Evolutionary conservation across 164 flowering plant genomes (phyloP).

Genomic region (Santalum album): DNA sequence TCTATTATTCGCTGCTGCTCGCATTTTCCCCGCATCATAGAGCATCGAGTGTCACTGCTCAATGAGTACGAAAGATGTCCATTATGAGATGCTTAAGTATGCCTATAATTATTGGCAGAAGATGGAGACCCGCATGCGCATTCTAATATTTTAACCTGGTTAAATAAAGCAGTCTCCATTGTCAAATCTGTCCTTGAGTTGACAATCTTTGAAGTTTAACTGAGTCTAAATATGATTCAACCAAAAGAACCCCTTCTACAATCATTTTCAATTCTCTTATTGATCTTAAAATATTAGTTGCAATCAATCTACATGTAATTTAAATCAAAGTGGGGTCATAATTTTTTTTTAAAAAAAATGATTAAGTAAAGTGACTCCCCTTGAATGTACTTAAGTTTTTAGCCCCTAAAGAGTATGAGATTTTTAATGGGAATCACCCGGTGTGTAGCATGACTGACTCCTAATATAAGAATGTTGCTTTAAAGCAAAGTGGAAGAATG

Average conservation of each 20-base stretch:
- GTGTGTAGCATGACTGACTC: too few relatives aligned
- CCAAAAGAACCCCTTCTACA: conserved; percentile 14
- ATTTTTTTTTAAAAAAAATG: too few relatives aligned
- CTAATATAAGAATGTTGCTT: too few relatives aligned
- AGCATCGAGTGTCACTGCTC: too few relatives aligned
- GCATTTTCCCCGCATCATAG: too few relatives aligned
- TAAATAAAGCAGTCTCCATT: background rate
- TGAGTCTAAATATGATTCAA: conserved; percentile 3
- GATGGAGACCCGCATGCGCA: conserved; percentile 10
- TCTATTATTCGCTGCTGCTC: too few relatives aligned
- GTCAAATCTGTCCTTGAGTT: background rate
- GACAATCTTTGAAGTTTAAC: conserved; percentile 5
- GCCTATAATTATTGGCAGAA: conserved; percentile 7
- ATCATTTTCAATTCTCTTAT: background rate
- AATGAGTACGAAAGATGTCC: too few relatives aligned
- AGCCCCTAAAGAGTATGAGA: too few relatives aligned
- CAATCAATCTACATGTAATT: background rate
- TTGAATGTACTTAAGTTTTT: conserved; percentile 15
- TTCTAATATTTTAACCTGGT: background rate
- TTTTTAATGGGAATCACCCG: too few relatives aligned
- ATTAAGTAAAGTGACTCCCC: conserved; percentile 9
- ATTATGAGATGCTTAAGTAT: too few relatives aligned
- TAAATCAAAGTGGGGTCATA: conserved; percentile 16
- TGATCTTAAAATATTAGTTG: background rate
- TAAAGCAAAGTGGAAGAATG: too few relatives aligned